Conservation (phyloP, 1,284 basidiomycete genomes). For the Fistulinella cinereoalba region DNA sequence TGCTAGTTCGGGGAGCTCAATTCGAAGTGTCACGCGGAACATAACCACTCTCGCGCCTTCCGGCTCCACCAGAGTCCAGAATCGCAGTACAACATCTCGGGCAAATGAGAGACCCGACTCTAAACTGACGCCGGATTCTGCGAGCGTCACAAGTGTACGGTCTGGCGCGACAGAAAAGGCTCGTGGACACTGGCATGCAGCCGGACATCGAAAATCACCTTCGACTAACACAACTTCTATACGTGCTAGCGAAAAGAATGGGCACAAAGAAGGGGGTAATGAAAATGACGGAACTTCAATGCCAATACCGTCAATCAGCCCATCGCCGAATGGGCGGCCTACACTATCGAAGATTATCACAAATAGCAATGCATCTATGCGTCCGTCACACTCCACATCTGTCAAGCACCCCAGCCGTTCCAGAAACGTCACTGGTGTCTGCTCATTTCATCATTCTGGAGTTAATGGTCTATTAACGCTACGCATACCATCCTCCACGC, state of each 20-base stretch:
- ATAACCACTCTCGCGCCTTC: constrained; percentile 35
- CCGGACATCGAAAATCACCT: constrained; percentile 24
- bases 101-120: constrained; percentile 53
- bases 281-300: constrained; percentile 18
- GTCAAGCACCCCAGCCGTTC: constrained; percentile 20
- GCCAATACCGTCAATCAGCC: constrained; percentile 10
- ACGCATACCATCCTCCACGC: constrained; percentile 34
- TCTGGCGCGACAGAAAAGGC: constrained; percentile 25
- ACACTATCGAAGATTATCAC: constrained; percentile 29
- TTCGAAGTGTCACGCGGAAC: constrained; percentile 47
- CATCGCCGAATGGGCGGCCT: constrained; percentile 23
- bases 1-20: constrained; percentile 34
- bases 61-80: constrained; percentile 26
- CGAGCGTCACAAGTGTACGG: constrained; percentile 22
- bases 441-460: constrained; percentile 22
- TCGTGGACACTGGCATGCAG: constrained; percentile 11
- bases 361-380: constrained; percentile 28
- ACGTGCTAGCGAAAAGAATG: constrained; percentile 3
- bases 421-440: constrained; percentile 15
- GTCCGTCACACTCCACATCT: constrained; percentile 24
- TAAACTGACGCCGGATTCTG: constrained; percentile 53
- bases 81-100: constrained; percentile 26
- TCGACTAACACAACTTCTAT: constrained; percentile 12
- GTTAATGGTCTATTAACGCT: constrained; percentile 30
- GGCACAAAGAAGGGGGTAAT: constrained; percentile 10